Conservation (phyloP, 805 yeast species). For the Debaryomyces prosopidis region DNA sequence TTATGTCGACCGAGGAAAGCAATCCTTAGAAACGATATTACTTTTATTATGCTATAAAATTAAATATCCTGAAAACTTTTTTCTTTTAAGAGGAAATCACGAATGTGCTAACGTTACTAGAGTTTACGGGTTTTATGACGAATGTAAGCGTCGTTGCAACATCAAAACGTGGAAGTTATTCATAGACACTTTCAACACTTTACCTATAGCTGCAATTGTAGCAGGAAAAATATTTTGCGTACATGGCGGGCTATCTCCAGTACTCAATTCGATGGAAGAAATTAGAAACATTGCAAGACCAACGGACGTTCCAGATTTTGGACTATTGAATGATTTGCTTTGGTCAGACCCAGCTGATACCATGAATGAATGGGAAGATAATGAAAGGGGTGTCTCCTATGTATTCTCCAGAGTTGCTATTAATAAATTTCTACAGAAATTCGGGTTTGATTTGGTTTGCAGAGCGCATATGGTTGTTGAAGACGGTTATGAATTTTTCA, state of each 20-base stretch:
- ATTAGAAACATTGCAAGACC: constrained; percentile 75
- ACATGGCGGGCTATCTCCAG: constrained; percentile 83
- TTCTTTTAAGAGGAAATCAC: constrained; percentile 90
- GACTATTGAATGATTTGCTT: constrained; percentile 70
- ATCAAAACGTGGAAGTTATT: constrained; percentile 93
- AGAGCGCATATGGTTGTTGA: constrained; percentile 91
- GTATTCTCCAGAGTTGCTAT: constrained; percentile 80
- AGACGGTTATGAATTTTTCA: constrained; percentile 84
- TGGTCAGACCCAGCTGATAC: constrained; percentile 90
- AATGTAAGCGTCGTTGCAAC: constrained; percentile 91
- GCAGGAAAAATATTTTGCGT: constrained; percentile 94
- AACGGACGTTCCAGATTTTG: constrained; percentile 84
- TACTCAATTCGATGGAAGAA: constrained; percentile 70
- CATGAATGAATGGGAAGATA: constrained; percentile 83
- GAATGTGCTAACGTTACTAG: constrained; percentile 97
- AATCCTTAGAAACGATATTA: constrained; percentile 87
- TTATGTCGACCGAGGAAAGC: constrained; percentile 97
- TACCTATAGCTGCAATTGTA: constrained; percentile 94
- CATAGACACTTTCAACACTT: constrained; percentile 90
- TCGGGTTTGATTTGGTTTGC: constrained; percentile 78
- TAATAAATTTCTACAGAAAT: constrained; percentile 70
- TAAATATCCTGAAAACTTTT: constrained; percentile 95
- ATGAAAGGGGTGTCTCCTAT: constrained; percentile 81
- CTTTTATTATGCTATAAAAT: constrained; percentile 88
- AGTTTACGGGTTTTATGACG: constrained; percentile 97